Evolutionary conservation across 1,284 basidiomycete genomes (phyloP).

Genomic region (Apiotrichum brassicae): DNA sequence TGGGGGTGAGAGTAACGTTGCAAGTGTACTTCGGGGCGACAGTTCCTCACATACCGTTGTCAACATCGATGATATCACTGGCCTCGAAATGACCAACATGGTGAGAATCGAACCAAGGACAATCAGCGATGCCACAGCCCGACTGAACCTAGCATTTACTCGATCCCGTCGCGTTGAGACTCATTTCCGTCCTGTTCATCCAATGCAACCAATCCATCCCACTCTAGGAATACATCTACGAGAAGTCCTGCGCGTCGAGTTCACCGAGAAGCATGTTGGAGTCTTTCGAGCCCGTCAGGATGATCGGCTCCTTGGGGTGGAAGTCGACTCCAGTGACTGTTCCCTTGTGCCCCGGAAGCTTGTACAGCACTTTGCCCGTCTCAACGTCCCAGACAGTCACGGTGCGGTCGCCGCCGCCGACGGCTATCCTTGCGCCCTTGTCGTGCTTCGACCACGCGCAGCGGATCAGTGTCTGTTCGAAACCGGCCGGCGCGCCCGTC

Average conservation of each 20-base stretch:
- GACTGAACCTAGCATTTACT: no score
- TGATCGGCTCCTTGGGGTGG: constrained; percentile 76
- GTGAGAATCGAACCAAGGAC: no score
- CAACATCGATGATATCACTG: no score
- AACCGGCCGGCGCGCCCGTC: constrained; percentile 79
- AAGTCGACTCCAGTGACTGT: constrained; percentile 85
- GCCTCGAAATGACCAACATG: no score
- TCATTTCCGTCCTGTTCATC: no score
- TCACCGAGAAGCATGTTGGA: constrained; percentile 83
- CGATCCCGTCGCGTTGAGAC: no score
- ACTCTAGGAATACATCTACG: no score
- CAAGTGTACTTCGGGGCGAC: no score
- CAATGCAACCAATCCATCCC: no score
- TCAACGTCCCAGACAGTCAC: constrained; percentile 93
- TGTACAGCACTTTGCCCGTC: constrained; percentile 73
- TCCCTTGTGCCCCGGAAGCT: constrained; percentile 89
- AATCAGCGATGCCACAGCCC: no score
- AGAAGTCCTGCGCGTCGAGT: constrained; percentile 55
- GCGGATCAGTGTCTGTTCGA: constrained; percentile 72
- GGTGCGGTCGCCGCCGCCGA: constrained; percentile 50
- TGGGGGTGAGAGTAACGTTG: no score
- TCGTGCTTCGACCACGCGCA: constrained; percentile 60
- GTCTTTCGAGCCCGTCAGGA: constrained; percentile 81
- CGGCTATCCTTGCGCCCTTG: constrained; percentile 46
- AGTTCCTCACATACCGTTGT: no score